A percentile compares a stretch with the other conserved stretches of the same genome.
phyloP scores from a whole-genome alignment of 2,329 filamentous ascomycete genomes.

The Fusarium chlamydosporum region DNA sequence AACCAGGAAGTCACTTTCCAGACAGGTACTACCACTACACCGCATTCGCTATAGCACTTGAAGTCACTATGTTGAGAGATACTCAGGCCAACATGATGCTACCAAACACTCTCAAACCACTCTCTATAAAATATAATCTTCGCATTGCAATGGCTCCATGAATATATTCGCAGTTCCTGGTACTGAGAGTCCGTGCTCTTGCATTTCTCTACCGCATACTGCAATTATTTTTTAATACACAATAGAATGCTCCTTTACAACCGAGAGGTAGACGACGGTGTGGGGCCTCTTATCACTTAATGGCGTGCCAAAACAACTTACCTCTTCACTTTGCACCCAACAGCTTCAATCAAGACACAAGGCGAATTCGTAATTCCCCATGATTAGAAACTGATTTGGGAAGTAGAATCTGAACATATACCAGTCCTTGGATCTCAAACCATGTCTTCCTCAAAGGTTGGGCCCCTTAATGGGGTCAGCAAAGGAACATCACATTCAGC shows the following conservation, averaged over 20 bases:
- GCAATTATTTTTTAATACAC: too few relatives aligned
- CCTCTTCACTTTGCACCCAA: background rate
- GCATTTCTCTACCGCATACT: too few relatives aligned
- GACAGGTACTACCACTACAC: background rate
- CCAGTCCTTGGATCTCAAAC: too few relatives aligned
- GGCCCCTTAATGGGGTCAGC: background rate
- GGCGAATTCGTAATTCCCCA: background rate
- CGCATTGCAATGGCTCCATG: background rate
- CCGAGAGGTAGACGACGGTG: constrained; percentile 4
- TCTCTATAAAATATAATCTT: background rate
- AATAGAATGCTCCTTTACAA: background rate
- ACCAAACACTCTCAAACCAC: background rate
- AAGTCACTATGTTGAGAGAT: background rate
- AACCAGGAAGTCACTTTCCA: background rate
- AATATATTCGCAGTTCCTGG: background rate
- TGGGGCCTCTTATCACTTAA: constrained; percentile 16
- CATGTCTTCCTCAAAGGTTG: constrained; percentile 11
- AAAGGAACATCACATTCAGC: background rate
- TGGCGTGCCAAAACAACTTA: constrained; percentile 10
- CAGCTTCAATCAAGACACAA: background rate
- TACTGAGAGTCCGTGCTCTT: too few relatives aligned
- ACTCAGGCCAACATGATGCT: background rate
- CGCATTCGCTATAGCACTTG: background rate
- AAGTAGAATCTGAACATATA: background rate
- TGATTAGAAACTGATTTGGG: background rate